phyloP scores from a whole-genome alignment of 768 basidiomycete species.

The Leccinum aurantiacum region DNA sequence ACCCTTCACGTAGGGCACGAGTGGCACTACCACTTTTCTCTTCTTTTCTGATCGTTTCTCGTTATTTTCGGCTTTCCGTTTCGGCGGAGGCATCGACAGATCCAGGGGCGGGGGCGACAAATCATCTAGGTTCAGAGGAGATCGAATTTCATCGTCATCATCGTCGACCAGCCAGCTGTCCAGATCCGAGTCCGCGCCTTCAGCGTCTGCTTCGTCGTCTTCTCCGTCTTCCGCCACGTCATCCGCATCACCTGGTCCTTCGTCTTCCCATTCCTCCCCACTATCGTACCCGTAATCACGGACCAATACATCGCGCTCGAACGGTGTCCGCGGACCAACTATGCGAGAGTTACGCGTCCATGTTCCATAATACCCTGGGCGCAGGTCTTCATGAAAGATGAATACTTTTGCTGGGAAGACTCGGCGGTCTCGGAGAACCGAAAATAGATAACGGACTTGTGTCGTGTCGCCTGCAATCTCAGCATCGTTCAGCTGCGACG shows the following conservation, averaged over 20 bases:
- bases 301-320: slow-evolving; percentile 70
- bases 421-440: slow-evolving; percentile 58
- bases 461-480: slow-evolving; percentile 72
- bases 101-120: slow-evolving; percentile 33
- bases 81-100: slow-evolving; percentile 43
- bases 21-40: slow-evolving; percentile 71
- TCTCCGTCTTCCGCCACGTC: slow-evolving; percentile 65
- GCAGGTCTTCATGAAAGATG: slow-evolving; percentile 77
- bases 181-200: slow-evolving; percentile 45
- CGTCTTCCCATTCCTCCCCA: slow-evolving; percentile 95
- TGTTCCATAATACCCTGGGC: slow-evolving; percentile 94
- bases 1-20: slow-evolving; percentile 80
- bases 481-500: slow-evolving; percentile 71
- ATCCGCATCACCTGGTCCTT: slow-evolving; percentile 71
- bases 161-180: slow-evolving; percentile 50
- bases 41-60: slow-evolving; percentile 57
- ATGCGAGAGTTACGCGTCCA: slow-evolving; percentile 81
- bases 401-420: slow-evolving; percentile 76
- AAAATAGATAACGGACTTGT: slow-evolving; percentile 63
- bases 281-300: slow-evolving; percentile 94
- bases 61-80: slow-evolving; percentile 63
- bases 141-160: slow-evolving; percentile 71
- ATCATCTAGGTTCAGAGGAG: slow-evolving; percentile 42
- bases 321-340: slow-evolving; percentile 82
- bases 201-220: slow-evolving; percentile 66